Base-by-base conservation (phyloP, 139 green algal genomes). In the Coccomyxa sp. region DNA sequence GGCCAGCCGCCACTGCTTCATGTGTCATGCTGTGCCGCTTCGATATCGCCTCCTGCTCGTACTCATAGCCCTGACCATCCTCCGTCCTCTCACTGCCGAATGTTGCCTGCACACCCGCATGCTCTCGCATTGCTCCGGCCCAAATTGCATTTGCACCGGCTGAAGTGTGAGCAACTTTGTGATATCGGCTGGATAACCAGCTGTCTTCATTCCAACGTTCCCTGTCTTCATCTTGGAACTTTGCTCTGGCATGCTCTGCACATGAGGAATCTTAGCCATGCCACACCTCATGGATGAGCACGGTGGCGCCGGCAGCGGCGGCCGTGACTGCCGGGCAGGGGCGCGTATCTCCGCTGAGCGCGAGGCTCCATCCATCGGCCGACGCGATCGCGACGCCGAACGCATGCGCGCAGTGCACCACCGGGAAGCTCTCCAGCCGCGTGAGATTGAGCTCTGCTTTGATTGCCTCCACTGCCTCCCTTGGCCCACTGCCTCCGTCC, bases 261-360 rank as follows among this genome's bases (percentile, higher is more conserved):
- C 38, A 7, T 7, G 38, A 51, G 38, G 3, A 51, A 51, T n/a
- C 38, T 51, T 7, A 51, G 38, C 7, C 38, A 51, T 51, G 38
- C 38, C 63, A 25, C 63, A 71, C 89, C 89, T 99, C 97, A 85
- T 99, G 97, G 13, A 99, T 93, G 60, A 99, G 87, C 79, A 99
- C 67, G 10, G 90, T 96, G 27, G 92, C 94, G 21, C 90, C 92
- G 25, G 86, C 82, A 16, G 97, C 96, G 13, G 95, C 95, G 16
- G 90, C 84, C 57, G 94, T 87, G 16, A 99, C 30, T 7, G 82
- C 76, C 0, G 81, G 14, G 84, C 91, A 98, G 23, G 95, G 96
- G 18, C 95, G 91, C 10, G 96, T 98, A 88, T 99, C 96, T 0
- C 93, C 96, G 57, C 90, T 96, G 84, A 98, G 98, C 77, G 94